These are phyloP conservation scores for Solanum commersonii DNA, from an alignment of 257 asterid species.

Conservation along the genomic window DNA sequence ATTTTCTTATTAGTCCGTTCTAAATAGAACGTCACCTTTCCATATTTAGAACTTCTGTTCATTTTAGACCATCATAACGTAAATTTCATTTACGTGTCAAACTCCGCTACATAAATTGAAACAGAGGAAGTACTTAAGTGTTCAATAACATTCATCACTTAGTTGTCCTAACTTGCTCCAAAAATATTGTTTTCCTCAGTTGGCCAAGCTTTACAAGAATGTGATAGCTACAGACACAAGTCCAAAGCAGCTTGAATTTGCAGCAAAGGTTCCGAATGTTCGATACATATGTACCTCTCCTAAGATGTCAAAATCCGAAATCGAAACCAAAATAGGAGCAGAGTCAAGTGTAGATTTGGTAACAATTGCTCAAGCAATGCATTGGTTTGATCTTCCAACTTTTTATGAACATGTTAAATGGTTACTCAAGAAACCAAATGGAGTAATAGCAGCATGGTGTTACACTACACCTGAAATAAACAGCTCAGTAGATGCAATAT, in stretches of 20 bases:
- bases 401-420: conserved; percentile 13
- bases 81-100: background rate
- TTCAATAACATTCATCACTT: background rate
- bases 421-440: conserved; percentile 21
- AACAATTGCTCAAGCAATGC: conserved; percentile 26
- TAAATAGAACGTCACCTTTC: too few relatives aligned
- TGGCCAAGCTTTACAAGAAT: conserved; percentile 16
- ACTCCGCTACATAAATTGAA: background rate
- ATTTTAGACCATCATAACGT: too few relatives aligned
- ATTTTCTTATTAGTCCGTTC: too few relatives aligned
- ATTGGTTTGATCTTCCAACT: conserved; percentile 34
- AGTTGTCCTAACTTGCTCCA: background rate
- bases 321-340: conserved; percentile 2
- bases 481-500: conserved; percentile 7
- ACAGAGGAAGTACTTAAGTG: background rate
- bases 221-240: conserved; percentile 34
- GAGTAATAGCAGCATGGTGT: conserved; percentile 20
- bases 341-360: conserved; percentile 14
- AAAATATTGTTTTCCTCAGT: background rate
- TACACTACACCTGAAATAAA: conserved; percentile 1
- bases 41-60: background rate
- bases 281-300: conserved; percentile 18
- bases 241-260: conserved; percentile 12
- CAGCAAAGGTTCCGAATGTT: conserved; percentile 15
- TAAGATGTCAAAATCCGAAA: conserved; percentile 14